phyloP scores from a whole-genome alignment of 306 rosid species.

The Cucurbita moschata region DNA sequence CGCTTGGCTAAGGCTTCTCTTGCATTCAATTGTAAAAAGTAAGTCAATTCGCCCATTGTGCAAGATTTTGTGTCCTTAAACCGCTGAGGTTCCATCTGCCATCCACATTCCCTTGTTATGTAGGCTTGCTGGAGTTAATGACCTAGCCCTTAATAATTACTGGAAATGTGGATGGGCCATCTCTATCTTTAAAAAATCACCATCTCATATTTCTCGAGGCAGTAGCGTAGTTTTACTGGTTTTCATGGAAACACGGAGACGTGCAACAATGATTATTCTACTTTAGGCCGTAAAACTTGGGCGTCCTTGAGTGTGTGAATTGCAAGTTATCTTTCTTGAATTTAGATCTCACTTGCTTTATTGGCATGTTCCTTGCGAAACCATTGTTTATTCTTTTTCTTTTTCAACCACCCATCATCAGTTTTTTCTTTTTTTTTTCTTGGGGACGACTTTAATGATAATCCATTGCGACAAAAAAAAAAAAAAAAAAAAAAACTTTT shows the following conservation, averaged over 20 bases:
- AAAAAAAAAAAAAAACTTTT: not conserved
- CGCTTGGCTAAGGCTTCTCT: constrained; percentile 83
- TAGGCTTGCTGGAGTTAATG: not conserved
- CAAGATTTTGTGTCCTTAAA: constrained; percentile 1
- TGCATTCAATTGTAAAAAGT: constrained; percentile 81
- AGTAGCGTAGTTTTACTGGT: not conserved
- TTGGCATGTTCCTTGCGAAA: not conserved
- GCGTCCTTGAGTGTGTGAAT: not conserved
- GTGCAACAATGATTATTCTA: not conserved
- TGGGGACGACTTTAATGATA: constrained; percentile 1
- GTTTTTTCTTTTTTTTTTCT: not conserved
- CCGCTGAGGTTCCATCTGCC: not conserved
- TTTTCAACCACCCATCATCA: not conserved
- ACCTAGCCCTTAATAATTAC: not conserved
- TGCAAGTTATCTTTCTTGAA: not conserved
- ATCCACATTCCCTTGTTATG: not conserved
- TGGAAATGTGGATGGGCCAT: not conserved
- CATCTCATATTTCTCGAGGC: not conserved
- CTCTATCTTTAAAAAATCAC: not conserved
- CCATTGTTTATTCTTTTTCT: not conserved
- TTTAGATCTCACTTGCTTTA: not conserved
- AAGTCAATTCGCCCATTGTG: constrained; percentile 18
- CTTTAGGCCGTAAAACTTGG: not conserved
- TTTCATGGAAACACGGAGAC: not conserved
- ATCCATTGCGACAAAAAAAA: not conserved